Conservation (phyloP, 371 early-diverging fungal genomes). For the Syncephalis fuscata region DNA sequence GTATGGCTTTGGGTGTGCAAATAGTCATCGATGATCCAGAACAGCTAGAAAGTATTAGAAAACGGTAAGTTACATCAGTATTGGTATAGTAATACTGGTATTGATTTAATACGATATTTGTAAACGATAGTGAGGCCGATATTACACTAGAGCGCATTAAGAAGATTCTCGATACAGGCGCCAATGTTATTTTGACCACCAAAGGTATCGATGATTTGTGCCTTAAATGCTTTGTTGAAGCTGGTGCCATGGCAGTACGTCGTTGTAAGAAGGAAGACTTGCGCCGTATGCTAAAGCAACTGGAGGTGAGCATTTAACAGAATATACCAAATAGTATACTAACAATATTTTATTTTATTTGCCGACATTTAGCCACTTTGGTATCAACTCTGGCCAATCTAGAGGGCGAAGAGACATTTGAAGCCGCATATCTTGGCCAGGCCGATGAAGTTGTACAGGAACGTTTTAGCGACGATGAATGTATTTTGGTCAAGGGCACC, state of each 20-base stretch:
- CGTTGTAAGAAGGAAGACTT: conserved; percentile 97
- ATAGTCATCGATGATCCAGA: conserved; percentile 97
- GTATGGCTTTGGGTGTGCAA: conserved; percentile 96
- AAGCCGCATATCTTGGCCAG: conserved; percentile 75
- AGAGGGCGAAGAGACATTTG: conserved; percentile 95
- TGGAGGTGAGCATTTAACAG: conserved; percentile 32
- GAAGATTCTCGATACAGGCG: conserved; percentile 93
- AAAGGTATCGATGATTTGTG: conserved; percentile 99
- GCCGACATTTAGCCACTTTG: conserved; percentile 67
- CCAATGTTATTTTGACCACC: conserved; percentile 97
- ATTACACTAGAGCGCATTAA: conserved; percentile 93
- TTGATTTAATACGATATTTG: background rate
- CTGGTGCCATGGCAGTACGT: conserved; percentile 86
- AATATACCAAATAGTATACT: background rate
- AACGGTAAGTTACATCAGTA: too few species aligned
- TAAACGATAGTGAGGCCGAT: conserved; percentile 87
- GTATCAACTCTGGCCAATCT: conserved; percentile 95
- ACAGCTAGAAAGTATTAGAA: conserved; percentile 96
- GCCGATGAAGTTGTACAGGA: conserved; percentile 96
- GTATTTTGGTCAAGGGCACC: conserved; percentile 92
- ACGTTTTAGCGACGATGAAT: conserved; percentile 95
- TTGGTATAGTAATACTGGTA: background rate
- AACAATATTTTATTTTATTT: conserved; percentile 2
- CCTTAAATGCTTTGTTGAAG: conserved; percentile 95
- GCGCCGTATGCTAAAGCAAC: conserved; percentile 92